Percentiles rank a stretch among this genome's conserved stretches.
phyloP scores from a whole-genome alignment of 768 basidiomycete genomes.

The Phlebiopsis flavidoalba region DNA sequence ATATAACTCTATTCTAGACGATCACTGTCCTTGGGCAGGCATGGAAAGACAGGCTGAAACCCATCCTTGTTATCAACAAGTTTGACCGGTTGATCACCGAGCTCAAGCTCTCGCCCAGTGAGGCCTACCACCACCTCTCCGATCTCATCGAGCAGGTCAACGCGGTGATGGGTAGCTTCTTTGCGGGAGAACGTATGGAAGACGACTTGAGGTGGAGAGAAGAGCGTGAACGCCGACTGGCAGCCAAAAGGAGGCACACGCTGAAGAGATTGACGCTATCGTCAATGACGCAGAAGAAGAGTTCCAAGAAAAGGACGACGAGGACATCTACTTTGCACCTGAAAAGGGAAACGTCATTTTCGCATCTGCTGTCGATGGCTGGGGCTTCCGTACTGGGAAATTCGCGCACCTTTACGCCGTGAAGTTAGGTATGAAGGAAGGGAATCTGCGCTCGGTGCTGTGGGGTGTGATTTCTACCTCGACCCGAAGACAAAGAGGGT shows the following conservation, averaged over 20 bases:
- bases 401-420: constrained; percentile 90
- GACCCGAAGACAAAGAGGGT: constrained; percentile 95
- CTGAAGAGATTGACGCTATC: constrained; percentile 46
- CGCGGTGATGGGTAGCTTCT: constrained; percentile 96
- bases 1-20: constrained; percentile 47
- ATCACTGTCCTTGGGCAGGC: constrained; percentile 94
- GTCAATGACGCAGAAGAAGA: constrained; percentile 51
- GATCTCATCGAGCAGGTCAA: constrained; percentile 96
- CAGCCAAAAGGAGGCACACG: constrained; percentile 66
- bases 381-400: constrained; percentile 93
- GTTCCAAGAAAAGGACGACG: constrained; percentile 95
- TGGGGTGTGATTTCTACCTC: constrained; percentile 97
- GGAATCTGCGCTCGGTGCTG: constrained; percentile 75
- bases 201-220: constrained; percentile 94
- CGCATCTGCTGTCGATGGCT: constrained; percentile 92
- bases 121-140: constrained; percentile 92
- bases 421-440: constrained; percentile 89
- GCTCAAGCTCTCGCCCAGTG: constrained; percentile 82
- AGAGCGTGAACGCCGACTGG: constrained; percentile 79
- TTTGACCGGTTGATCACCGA: constrained; percentile 92
- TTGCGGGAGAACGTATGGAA: constrained; percentile 93
- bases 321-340: constrained; percentile 96
- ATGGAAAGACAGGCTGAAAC: constrained; percentile 83
- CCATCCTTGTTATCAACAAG: constrained; percentile 96
- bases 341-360: constrained; percentile 95